Conservation (phyloP, 768 basidiomycete genomes). For the Gautieria morchelliformis region DNA sequence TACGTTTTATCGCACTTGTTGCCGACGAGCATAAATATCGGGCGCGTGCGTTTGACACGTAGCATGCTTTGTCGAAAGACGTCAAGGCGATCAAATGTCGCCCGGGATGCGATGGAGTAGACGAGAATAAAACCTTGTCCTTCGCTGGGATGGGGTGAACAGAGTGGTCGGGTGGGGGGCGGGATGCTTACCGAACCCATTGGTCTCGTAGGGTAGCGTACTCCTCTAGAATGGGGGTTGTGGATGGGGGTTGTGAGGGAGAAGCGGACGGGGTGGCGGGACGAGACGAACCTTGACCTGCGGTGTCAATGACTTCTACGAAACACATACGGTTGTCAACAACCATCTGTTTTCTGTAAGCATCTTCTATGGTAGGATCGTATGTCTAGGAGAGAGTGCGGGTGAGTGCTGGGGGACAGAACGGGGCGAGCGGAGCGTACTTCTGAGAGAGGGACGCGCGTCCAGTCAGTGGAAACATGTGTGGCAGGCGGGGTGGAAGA, state of each 20-base stretch:
- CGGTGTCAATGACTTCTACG: constrained; percentile 95
- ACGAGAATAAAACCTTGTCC: constrained; percentile 98
- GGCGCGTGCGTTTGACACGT: constrained; percentile 76
- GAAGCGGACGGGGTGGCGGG: too few species aligned
- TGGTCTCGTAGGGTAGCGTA: constrained; percentile 95
- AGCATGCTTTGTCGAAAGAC: constrained; percentile 85
- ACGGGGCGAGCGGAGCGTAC: constrained; percentile 24
- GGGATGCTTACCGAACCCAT: constrained; percentile 73
- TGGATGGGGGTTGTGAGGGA: too few species aligned
- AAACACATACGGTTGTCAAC: constrained; percentile 95
- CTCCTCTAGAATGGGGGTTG: constrained; percentile 85
- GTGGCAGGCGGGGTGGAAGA: constrained; percentile 6
- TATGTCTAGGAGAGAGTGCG: constrained; percentile 53
- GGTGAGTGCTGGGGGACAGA: background rate
- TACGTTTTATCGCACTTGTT: constrained; percentile 94
- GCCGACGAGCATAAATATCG: constrained; percentile 90
- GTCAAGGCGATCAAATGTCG: constrained; percentile 84
- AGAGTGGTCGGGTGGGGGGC: constrained; percentile 8
- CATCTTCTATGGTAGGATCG: constrained; percentile 98
- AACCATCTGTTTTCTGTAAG: constrained; percentile 89
- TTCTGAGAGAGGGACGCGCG: constrained; percentile 31
- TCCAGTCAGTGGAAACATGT: background rate
- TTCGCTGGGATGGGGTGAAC: constrained; percentile 46
- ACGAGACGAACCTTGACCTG: constrained; percentile 83
- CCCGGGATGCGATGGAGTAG: constrained; percentile 92